phyloP scores from a whole-genome alignment of 352 stramenopile genomes.

The Phytophthora sp. region DNA sequence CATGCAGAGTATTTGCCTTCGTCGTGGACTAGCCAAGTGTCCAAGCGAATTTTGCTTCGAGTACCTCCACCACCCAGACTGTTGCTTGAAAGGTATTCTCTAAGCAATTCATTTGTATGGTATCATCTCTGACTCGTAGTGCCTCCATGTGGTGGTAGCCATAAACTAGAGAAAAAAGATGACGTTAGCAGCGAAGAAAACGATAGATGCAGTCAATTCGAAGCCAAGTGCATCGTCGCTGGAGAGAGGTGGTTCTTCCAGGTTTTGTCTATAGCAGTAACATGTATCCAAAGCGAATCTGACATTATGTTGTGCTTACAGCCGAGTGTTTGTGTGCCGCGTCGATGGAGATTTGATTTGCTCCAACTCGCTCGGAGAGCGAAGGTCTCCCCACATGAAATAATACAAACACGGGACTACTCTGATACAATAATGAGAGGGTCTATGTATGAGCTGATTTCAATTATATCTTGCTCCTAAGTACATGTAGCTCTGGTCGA shows the following conservation, averaged over 20 bases:
- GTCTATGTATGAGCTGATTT: too few species aligned
- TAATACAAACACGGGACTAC: not conserved
- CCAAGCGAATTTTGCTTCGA: slow-evolving; percentile 66
- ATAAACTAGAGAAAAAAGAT: slow-evolving; percentile 14
- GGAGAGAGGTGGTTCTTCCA: slow-evolving; percentile 50
- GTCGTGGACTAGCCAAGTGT: slow-evolving; percentile 70
- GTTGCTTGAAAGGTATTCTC: slow-evolving; percentile 15
- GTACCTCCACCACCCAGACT: not conserved
- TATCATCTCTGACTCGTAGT: slow-evolving; percentile 2
- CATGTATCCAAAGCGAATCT: not conserved
- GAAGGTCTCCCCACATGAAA: slow-evolving; percentile 1
- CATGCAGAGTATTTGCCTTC: slow-evolving; percentile 61
- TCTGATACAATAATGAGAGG: too few species aligned
- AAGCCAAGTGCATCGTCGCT: slow-evolving; percentile 50
- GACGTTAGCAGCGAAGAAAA: not conserved
- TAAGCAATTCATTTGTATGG: not conserved
- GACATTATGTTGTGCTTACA: slow-evolving; percentile 13
- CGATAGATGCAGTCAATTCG: slow-evolving; percentile 34
- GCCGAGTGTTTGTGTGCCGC: slow-evolving; percentile 34
- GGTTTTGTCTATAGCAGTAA: not conserved
- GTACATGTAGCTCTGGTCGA: not conserved
- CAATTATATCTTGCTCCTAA: slow-evolving; percentile 2
- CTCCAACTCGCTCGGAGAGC: slow-evolving; percentile 5
- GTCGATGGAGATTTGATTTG: slow-evolving; percentile 21
- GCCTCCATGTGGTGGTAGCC: slow-evolving; percentile 4